These are phyloP conservation scores for Tetrapisispora namnaoensis DNA, from an alignment of 805 yeast genomes.

Conservation along the genomic window DNA sequence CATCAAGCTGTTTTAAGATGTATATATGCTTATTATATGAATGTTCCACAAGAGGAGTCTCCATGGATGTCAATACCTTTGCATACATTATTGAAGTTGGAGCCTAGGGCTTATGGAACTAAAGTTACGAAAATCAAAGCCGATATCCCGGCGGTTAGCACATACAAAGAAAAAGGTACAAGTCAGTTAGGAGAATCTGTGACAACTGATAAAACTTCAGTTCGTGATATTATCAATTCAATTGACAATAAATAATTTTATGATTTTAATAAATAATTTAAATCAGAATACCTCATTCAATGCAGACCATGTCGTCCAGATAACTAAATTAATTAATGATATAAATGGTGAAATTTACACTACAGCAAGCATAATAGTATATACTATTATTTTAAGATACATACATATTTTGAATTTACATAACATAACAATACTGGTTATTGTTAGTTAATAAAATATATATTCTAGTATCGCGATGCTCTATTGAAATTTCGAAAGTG, in stretches of 20 bases:
- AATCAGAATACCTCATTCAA: not conserved
- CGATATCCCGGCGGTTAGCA: conserved; percentile 94
- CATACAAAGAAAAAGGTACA: conserved; percentile 92
- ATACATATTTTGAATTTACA: not conserved
- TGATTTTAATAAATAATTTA: not conserved
- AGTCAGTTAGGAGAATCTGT: conserved; percentile 35
- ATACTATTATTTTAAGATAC: not conserved
- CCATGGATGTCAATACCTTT: conserved; percentile 99
- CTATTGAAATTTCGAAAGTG: too few relatives aligned
- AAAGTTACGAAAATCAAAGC: conserved; percentile 85
- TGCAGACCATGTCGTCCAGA: not conserved
- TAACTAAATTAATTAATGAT: not conserved
- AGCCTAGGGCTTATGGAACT: conserved; percentile 91
- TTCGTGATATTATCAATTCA: conserved; percentile 2
- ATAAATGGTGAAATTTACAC: not conserved
- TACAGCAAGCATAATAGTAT: not conserved
- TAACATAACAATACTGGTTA: not conserved
- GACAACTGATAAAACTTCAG: not conserved
- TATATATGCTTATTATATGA: conserved; percentile 95
- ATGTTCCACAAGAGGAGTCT: conserved; percentile 91
- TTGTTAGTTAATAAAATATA: not conserved
- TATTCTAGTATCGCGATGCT: not conserved
- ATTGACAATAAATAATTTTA: not conserved
- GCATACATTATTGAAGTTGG: conserved; percentile 87
- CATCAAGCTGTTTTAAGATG: conserved; percentile 97